Conservation (phyloP, 805 yeast genomes). For the Teunomyces pallodes region DNA sequence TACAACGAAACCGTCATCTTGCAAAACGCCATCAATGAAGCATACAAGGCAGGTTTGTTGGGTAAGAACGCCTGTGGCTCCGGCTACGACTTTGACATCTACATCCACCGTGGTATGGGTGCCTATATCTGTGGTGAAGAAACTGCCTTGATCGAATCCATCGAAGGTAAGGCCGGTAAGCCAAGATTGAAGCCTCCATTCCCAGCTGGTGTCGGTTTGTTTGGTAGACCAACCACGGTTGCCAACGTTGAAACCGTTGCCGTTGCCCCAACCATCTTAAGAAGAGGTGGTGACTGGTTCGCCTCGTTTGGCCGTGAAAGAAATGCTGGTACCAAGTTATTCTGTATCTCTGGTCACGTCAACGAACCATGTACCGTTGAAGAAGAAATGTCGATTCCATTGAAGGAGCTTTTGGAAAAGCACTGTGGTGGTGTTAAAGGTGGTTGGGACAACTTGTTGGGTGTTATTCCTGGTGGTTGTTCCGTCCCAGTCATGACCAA, state of each 20-base stretch:
- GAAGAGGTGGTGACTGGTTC: slow-evolving; percentile 90
- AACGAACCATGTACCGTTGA: slow-evolving; percentile 92
- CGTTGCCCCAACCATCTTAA: slow-evolving; percentile 83
- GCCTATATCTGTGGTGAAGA: slow-evolving; percentile 93
- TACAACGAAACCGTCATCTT: slow-evolving; percentile 73
- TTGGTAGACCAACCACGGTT: slow-evolving; percentile 89
- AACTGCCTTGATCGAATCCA: slow-evolving; percentile 82
- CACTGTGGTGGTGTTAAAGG: slow-evolving; percentile 92
- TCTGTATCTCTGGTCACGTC: slow-evolving; percentile 86
- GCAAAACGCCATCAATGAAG: slow-evolving; percentile 84
- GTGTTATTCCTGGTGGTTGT: slow-evolving; percentile 88
- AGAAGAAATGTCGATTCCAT: slow-evolving; percentile 90
- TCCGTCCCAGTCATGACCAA: slow-evolving; percentile 82
- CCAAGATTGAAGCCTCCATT: slow-evolving; percentile 93
- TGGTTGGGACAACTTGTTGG: slow-evolving; percentile 89
- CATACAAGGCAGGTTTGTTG: slow-evolving; percentile 73
- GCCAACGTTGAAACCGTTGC: slow-evolving; percentile 90
- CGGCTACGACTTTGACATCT: slow-evolving; percentile 81
- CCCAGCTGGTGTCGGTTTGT: slow-evolving; percentile 91
- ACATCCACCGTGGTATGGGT: slow-evolving; percentile 89
- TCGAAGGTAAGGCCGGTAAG: slow-evolving; percentile 92
- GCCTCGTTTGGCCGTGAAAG: slow-evolving; percentile 81
- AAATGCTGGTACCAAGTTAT: slow-evolving; percentile 79
- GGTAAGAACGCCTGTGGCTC: slow-evolving; percentile 88
- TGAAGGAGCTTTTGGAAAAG: slow-evolving; percentile 76